Evolutionary conservation across 2,329 filamentous ascomycete species (phyloP).

Genomic region (Pezicula radicicola): DNA sequence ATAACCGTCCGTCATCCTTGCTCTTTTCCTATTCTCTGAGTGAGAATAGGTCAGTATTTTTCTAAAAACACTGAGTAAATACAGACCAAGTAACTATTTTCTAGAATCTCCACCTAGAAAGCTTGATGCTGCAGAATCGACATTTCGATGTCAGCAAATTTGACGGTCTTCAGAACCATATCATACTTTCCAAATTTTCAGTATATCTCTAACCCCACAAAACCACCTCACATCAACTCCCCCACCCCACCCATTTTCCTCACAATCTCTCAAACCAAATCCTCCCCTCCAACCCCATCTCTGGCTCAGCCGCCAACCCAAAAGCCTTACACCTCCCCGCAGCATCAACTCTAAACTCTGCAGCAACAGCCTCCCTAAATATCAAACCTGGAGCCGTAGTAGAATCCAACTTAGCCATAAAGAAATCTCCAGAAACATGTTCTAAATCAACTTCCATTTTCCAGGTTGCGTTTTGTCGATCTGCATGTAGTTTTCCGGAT

Average conservation of each 20-base stretch:
- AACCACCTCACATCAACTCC: background rate
- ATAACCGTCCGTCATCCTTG: background rate
- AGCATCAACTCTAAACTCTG: slow-evolving; percentile 21
- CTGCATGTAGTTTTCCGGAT: background rate
- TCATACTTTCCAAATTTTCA: too few species aligned
- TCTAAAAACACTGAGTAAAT: too few species aligned
- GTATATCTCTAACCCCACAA: too few species aligned
- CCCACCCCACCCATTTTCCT: background rate
- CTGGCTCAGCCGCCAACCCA: slow-evolving; percentile 16
- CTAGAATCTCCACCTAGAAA: too few species aligned
- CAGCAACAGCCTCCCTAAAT: slow-evolving; percentile 14
- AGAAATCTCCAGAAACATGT: slow-evolving; percentile 27
- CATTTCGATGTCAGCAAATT: too few species aligned
- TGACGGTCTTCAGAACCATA: too few species aligned
- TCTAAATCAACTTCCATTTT: slow-evolving; percentile 14
- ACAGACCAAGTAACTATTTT: too few species aligned
- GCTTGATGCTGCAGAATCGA: too few species aligned
- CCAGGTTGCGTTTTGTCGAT: slow-evolving; percentile 7
- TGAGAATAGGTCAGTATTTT: too few species aligned
- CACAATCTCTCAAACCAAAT: slow-evolving; percentile 25
- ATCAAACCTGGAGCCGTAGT: slow-evolving; percentile 6
- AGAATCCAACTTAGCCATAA: slow-evolving; percentile 17
- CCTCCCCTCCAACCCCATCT: slow-evolving; percentile 19
- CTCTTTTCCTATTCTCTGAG: too few species aligned
- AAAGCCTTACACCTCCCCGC: slow-evolving; percentile 17